A percentile compares a stretch with the other conserved stretches of the same genome.
phyloP scores from a whole-genome alignment of 108 stramenopile genomes.

The Nitzschia sp. region DNA sequence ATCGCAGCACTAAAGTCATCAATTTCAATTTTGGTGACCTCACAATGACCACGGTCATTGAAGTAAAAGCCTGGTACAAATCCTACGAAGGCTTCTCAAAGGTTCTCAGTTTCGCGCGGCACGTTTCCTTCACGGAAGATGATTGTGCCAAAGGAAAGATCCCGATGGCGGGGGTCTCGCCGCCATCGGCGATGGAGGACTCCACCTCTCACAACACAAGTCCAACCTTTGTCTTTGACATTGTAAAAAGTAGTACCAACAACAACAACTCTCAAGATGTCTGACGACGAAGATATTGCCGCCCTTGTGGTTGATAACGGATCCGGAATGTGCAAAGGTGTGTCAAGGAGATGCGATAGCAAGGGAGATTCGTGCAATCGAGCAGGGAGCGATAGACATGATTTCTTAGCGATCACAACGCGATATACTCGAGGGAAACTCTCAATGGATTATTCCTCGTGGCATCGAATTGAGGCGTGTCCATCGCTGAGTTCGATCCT shows the following conservation, averaged over 20 bases:
- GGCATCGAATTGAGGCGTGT: not conserved
- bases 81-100: slow-evolving; percentile 3
- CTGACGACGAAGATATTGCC: slow-evolving; percentile 95
- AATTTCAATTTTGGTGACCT: slow-evolving; percentile 5
- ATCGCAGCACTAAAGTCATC: not conserved
- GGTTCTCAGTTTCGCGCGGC: not conserved
- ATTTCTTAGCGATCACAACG: too few relatives aligned
- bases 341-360: too few relatives aligned
- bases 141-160: not conserved
- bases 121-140: not conserved
- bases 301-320: slow-evolving; percentile 98
- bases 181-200: not conserved
- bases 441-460: too few relatives aligned
- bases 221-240: too few relatives aligned
- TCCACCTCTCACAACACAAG: slow-evolving; percentile 3
- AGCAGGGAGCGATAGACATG: too few relatives aligned
- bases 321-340: slow-evolving; percentile 98
- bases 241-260: too few relatives aligned
- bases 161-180: not conserved
- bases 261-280: slow-evolving; percentile 58
- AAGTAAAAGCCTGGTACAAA: not conserved
- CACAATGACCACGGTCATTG: slow-evolving; percentile 19
- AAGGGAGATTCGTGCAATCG: too few relatives aligned
- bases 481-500: not conserved
- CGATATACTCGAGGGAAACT: too few relatives aligned